Evolutionary conservation across 2,329 filamentous ascomycete species (phyloP), one percentile per base, ranked within the genome.

Genomic region (Knoxdaviesia capensis): DNA sequence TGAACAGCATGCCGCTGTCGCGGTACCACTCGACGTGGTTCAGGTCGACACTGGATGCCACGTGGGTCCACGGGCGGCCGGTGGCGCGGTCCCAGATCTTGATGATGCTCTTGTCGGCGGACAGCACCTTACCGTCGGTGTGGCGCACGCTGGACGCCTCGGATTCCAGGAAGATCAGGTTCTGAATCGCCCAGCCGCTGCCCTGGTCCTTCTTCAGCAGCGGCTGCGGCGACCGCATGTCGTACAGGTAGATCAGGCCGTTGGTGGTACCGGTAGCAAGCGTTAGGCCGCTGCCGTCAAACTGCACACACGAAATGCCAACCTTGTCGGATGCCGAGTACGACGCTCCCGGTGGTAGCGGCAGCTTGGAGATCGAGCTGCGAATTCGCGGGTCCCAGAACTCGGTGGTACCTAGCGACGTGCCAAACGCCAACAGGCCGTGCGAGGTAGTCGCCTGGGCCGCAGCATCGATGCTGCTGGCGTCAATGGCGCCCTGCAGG

Each of bases 21-120:
- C 80, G 86, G 55, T 84, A 86, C 79, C 87, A 94, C 41, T 84
- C 86, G 6, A 98, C 86, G 47, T 84, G 80, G 58, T 96, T 94
- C 51, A 98, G 74, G 55, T 98, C 90, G 6, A 96, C 90, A 6
- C 85, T 74, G 2, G 90, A 90, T 54, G 98, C 90, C 38, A 96
- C 83, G 1, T 85, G 90, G 0, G 90, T 94, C 88, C 90, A 98
- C 4, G 88, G 83, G 28, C 77, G 75, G 43, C 90, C 90, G 44
- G 78, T 77, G 33, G 69, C 63, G 46, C 83, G 76, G 52, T 94
- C 85, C 85, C 88, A 98, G 38, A 98, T 75, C 61, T 98, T 98
- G 64, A 98, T 92, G 50, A 94, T 93, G 48, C 84, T 75, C 61
- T 93, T 94, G 60, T 98, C 92, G 6, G 86, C 77, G 1, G 87